Evolutionary conservation across 306 rosid genomes (phyloP).

Genomic region (Quercus gilva): DNA sequence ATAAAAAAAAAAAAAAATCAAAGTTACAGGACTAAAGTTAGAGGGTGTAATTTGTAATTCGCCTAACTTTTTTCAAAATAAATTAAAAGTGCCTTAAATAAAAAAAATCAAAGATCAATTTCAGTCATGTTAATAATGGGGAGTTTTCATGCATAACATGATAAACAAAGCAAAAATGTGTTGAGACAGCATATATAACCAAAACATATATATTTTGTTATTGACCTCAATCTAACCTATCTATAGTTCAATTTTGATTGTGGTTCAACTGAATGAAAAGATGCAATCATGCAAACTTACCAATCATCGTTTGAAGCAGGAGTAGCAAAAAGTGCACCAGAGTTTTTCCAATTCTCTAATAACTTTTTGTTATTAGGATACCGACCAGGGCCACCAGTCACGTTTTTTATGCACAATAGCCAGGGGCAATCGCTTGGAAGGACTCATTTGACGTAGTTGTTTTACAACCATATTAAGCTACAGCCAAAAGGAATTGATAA

Average conservation of each 20-base stretch:
- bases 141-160: not conserved
- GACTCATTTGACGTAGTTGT: conserved; percentile 36
- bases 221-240: not conserved
- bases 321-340: conserved; percentile 79
- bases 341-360: conserved; percentile 64
- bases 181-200: not conserved
- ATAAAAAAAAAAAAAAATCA: too few species aligned
- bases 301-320: conserved; percentile 90
- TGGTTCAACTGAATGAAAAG: not conserved
- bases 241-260: too few species aligned
- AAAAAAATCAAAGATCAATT: not conserved
- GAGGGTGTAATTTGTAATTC: too few species aligned
- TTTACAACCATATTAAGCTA: conserved; percentile 62
- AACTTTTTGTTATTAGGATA: conserved; percentile 59
- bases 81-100: not conserved
- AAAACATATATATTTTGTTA: not conserved
- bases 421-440: conserved; percentile 79
- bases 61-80: not conserved
- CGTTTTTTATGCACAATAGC: conserved; percentile 73
- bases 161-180: not conserved
- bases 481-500: conserved; percentile 36
- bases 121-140: not conserved
- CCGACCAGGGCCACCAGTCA: conserved; percentile 67
- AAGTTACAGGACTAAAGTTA: too few species aligned
- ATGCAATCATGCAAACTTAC: conserved; percentile 31